Conservation (phyloP, 1,139 yeast genomes). For the Candida glucosophila region DNA sequence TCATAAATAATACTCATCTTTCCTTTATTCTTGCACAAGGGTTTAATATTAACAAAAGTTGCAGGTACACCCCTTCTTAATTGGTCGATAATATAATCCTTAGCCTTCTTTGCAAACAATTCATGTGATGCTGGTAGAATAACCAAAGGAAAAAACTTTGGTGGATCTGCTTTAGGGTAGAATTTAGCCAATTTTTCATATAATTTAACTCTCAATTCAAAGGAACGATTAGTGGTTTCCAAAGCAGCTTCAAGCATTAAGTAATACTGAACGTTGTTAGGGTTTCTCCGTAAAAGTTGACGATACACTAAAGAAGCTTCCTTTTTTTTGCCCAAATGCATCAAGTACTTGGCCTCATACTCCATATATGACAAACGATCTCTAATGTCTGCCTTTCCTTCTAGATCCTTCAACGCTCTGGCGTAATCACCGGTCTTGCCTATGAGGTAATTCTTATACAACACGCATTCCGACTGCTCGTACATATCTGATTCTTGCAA, state of each 20-base stretch:
- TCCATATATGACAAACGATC: constrained; percentile 64
- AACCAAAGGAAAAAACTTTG: constrained; percentile 67
- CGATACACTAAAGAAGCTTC: constrained; percentile 70
- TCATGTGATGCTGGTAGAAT: constrained; percentile 51
- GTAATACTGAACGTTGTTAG: constrained; percentile 69
- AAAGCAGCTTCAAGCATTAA: constrained; percentile 56
- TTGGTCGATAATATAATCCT: constrained; percentile 48
- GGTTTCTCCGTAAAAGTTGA: constrained; percentile 71
- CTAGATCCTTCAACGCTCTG: constrained; percentile 57
- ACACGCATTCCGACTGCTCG: constrained; percentile 73
- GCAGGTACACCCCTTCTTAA: constrained; percentile 85
- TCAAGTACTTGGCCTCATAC: constrained; percentile 53
- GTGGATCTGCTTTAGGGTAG: constrained; percentile 83
- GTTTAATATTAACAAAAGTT: constrained; percentile 77
- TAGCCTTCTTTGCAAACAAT: constrained; percentile 36
- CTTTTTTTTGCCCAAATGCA: constrained; percentile 28
- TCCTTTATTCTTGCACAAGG: constrained; percentile 49
- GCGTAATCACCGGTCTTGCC: constrained; percentile 55
- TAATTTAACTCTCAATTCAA: constrained; percentile 39
- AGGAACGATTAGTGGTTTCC: constrained; percentile 27
- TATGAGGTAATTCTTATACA: constrained; percentile 65
- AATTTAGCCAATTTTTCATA: constrained; percentile 57
- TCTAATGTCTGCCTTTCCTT: constrained; percentile 44
- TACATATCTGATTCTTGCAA: constrained; percentile 56
- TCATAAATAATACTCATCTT: constrained; percentile 45